Evolutionary conservation across 805 yeast genomes (phyloP).

Genomic region (Kodamaea neixiangensis): DNA sequence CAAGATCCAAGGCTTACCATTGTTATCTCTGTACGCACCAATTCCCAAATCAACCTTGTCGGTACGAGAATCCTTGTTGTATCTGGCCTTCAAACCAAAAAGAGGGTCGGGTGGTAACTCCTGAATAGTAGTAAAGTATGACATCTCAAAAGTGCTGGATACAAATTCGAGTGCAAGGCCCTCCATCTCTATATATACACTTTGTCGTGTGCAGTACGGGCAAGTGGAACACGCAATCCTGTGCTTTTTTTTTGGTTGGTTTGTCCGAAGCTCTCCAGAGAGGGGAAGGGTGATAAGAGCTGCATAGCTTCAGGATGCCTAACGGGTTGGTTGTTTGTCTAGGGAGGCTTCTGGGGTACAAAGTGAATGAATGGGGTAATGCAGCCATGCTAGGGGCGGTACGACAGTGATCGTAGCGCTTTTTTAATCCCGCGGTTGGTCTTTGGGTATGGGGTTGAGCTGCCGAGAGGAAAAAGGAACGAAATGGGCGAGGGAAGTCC

Average conservation of each 20-base stretch:
- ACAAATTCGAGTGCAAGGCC: background rate
- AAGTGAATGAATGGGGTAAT: background rate
- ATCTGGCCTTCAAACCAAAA: constrained; percentile 76
- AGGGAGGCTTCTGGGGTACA: background rate
- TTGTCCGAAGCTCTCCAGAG: background rate
- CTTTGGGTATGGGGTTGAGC: background rate
- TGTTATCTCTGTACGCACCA: constrained; percentile 74
- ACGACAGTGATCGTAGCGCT: background rate
- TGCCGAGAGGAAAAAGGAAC: background rate
- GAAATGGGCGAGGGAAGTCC: background rate
- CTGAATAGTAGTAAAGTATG: constrained; percentile 51
- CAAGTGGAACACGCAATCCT: background rate
- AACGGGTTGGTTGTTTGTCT: background rate
- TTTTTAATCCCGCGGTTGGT: background rate
- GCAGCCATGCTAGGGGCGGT: background rate
- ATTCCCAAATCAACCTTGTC: constrained; percentile 84
- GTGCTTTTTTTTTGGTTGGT: background rate
- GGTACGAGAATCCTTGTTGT: constrained; percentile 54
- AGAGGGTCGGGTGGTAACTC: constrained; percentile 84
- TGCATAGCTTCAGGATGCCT: background rate
- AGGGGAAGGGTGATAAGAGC: background rate
- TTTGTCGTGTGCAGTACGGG: constrained; percentile 1
- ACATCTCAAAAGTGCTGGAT: constrained; percentile 24
- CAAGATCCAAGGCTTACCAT: constrained; percentile 70
- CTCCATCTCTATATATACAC: background rate